Percentiles rank a stretch among this genome's conserved stretches.
Evolutionary conservation across 2,329 filamentous ascomycete species (phyloP).

Genomic region (Fusarium chlamydosporum): DNA sequence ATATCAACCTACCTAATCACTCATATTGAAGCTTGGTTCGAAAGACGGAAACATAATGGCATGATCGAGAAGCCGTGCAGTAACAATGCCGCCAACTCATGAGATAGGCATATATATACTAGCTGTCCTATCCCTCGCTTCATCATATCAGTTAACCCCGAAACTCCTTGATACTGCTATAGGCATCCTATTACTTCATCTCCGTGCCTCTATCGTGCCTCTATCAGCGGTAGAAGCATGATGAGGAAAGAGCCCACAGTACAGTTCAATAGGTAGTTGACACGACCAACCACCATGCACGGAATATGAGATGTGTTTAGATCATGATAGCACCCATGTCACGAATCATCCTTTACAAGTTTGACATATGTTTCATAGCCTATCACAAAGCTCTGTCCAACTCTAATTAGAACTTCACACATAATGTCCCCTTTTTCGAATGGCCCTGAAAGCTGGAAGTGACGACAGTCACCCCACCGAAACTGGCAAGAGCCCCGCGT

Average conservation of each 20-base stretch:
- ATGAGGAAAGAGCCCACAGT: neutral
- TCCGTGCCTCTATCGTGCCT: too few species aligned
- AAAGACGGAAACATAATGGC: neutral
- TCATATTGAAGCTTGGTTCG: neutral
- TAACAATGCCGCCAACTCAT: too few species aligned
- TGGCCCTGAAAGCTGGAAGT: conserved; percentile 27
- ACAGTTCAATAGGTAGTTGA: neutral
- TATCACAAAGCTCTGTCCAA: conserved; percentile 32
- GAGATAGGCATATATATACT: too few species aligned
- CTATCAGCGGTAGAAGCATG: too few species aligned
- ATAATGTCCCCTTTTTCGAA: conserved; percentile 18
- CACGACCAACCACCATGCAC: neutral
- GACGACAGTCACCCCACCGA: conserved; percentile 40
- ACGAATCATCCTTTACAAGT: conserved; percentile 17
- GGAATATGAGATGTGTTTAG: neutral
- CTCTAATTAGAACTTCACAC: conserved; percentile 15
- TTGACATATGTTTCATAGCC: conserved; percentile 25
- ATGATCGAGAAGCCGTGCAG: too few species aligned
- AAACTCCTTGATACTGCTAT: too few species aligned
- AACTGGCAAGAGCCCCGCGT: conserved; percentile 40
- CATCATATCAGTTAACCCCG: too few species aligned
- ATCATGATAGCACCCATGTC: neutral
- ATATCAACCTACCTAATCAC: neutral
- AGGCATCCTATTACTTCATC: too few species aligned
- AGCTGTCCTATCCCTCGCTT: too few species aligned